Conservation (phyloP, 257 asterid species). For the Fraxinus pennsylvanica region DNA sequence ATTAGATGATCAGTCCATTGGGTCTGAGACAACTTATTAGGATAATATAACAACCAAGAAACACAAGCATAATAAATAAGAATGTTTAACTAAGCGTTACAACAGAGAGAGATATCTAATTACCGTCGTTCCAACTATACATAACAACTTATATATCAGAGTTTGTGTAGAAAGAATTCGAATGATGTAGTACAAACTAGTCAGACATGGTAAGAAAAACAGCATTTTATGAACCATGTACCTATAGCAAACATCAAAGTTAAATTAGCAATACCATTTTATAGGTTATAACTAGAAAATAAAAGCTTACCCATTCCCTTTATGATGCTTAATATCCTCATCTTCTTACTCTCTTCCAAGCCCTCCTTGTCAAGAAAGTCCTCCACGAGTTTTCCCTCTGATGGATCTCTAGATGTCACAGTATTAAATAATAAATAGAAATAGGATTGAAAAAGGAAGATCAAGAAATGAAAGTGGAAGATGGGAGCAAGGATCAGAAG, state of each 20-base stretch:
- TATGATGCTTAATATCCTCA: slow-evolving; percentile 61
- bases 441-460: slow-evolving; percentile 11
- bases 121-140: background rate
- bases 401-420: slow-evolving; percentile 63
- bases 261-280: background rate
- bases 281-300: background rate
- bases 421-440: slow-evolving; percentile 6
- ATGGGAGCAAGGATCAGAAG: background rate
- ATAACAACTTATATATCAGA: background rate
- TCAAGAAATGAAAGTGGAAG: slow-evolving; percentile 11
- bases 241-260: background rate
- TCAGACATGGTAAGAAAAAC: background rate
- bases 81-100: background rate
- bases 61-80: background rate
- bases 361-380: slow-evolving; percentile 78
- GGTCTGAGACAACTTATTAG: background rate
- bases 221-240: background rate
- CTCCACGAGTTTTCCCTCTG: slow-evolving; percentile 73
- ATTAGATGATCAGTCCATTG: background rate
- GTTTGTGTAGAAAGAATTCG: background rate
- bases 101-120: background rate
- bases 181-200: background rate
- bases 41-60: background rate
- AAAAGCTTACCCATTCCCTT: slow-evolving; percentile 73
- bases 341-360: slow-evolving; percentile 53